These are phyloP conservation scores for Pyricularia pennisetigena DNA, from an alignment of 2,329 filamentous ascomycete species.

Conservation along the genomic window DNA sequence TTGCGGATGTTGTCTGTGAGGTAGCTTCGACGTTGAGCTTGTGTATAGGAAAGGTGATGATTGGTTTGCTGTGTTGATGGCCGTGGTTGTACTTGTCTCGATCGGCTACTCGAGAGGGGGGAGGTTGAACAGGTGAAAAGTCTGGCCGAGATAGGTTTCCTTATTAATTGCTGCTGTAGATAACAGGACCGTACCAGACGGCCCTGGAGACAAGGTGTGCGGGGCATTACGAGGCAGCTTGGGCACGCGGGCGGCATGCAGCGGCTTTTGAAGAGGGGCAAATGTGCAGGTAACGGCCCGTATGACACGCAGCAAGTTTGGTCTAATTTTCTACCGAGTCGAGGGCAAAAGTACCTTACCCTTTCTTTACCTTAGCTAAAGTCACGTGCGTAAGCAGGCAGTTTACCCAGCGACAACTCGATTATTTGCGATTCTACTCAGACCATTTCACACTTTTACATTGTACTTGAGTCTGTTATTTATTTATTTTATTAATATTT, in stretches of 20 bases:
- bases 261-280: neutral
- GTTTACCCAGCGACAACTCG: neutral
- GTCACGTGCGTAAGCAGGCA: neutral
- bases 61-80: neutral
- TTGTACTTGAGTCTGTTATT: neutral
- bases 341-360: neutral
- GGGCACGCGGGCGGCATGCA: neutral
- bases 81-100: neutral
- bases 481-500: neutral
- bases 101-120: neutral
- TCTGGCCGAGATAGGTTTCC: neutral
- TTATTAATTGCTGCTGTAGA: neutral
- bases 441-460: neutral
- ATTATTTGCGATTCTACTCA: neutral
- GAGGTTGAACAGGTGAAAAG: neutral
- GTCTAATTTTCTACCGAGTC: neutral
- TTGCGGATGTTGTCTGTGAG: slow-evolving; percentile 41
- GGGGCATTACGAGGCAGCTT: neutral
- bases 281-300: neutral
- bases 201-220: neutral
- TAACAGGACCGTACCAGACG: neutral
- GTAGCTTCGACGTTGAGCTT: slow-evolving; percentile 26
- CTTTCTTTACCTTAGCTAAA: neutral
- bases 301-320: neutral
- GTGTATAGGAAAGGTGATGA: neutral